These are phyloP conservation scores for Cenchrus americanus DNA, from an alignment of 176 grass and related monocot genomes.

Conservation along the genomic window DNA sequence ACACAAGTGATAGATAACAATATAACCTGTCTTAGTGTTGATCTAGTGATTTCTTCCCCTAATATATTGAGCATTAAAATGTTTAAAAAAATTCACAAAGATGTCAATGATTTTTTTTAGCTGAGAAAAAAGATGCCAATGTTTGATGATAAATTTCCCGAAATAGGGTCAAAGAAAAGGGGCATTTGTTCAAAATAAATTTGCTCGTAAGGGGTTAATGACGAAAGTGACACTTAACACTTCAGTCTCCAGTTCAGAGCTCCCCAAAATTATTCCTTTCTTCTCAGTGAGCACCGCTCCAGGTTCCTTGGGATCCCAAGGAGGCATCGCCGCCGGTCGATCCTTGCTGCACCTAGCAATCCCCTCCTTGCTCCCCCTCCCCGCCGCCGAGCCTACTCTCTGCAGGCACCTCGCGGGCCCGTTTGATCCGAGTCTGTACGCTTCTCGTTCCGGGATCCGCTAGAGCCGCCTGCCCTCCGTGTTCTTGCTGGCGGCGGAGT, in stretches of 20 bases:
- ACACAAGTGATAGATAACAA: not conserved
- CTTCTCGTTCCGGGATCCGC: constrained; percentile 44
- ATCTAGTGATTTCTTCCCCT: not conserved
- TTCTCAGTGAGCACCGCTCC: constrained; percentile 7
- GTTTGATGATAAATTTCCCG: not conserved
- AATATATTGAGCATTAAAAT: not conserved
- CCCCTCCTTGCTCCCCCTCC: constrained; percentile 7
- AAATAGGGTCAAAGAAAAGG: not conserved
- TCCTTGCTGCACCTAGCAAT: not conserved
- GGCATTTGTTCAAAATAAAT: not conserved
- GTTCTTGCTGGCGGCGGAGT: constrained; percentile 30
- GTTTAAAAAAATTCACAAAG: not conserved
- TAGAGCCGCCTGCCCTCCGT: constrained; percentile 10
- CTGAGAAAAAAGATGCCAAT: not conserved
- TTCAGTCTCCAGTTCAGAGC: constrained; percentile 18
- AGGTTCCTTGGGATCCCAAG: constrained; percentile 43
- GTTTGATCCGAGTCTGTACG: constrained; percentile 6
- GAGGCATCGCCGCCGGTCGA: constrained; percentile 23
- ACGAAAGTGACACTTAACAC: constrained; percentile 14
- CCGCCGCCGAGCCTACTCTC: not conserved
- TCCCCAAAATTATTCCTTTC: constrained; percentile 36
- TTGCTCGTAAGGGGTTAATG: not conserved
- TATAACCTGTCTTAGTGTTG: not conserved
- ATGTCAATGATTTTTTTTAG: not conserved
- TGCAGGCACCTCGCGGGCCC: not conserved